These are phyloP conservation scores for Flaveria bidentis DNA, from an alignment of 129 eudicot genomes.

Conservation along the genomic window DNA sequence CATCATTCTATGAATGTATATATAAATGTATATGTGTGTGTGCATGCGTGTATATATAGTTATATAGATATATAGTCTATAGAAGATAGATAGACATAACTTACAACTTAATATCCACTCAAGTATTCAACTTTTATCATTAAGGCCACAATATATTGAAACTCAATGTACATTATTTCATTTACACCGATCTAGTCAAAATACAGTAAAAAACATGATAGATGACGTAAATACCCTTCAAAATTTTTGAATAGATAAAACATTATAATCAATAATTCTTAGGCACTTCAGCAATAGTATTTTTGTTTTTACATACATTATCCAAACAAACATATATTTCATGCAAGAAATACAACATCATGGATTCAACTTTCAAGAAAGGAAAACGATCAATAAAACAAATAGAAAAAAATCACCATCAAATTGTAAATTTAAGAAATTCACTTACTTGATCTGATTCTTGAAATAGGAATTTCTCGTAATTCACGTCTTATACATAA, in stretches of 20 bases:
- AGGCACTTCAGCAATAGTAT: neutral
- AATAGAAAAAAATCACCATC: neutral
- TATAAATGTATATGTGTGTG: neutral
- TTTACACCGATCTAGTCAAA: neutral
- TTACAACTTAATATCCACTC: neutral
- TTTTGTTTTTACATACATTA: neutral
- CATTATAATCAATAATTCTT: neutral
- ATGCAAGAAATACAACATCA: neutral
- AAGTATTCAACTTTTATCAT: neutral
- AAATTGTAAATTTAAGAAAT: neutral
- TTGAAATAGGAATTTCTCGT: slow-evolving; percentile 76
- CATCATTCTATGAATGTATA: too few species aligned
- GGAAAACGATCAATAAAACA: neutral
- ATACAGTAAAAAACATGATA: neutral
- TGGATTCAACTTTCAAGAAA: neutral
- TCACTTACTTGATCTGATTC: slow-evolving; percentile 81
- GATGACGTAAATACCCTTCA: neutral
- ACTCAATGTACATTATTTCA: neutral
- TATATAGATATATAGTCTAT: neutral
- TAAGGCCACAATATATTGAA: neutral
- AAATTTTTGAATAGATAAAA: neutral
- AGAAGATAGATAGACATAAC: neutral
- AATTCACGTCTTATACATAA: slow-evolving; percentile 81
- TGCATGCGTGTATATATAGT: neutral
- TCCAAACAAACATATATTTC: neutral